These are phyloP conservation scores for Microthlaspi erraticum DNA, from an alignment of 345 rosid species.

Conservation along the genomic window DNA sequence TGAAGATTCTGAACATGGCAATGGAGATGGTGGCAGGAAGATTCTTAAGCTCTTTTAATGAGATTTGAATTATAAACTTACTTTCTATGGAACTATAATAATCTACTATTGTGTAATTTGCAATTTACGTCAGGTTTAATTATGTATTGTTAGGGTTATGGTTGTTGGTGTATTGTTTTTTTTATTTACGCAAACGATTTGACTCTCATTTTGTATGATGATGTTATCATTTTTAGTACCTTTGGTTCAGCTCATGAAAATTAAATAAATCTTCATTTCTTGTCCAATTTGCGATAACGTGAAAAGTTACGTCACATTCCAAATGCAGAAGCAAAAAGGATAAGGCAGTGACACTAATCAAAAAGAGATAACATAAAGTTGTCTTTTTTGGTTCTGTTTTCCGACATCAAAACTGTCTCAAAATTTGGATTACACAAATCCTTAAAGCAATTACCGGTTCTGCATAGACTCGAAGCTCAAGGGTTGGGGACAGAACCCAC, in stretches of 20 bases:
- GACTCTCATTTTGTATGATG: slow-evolving; percentile 22
- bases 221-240: slow-evolving; percentile 11
- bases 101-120: slow-evolving; percentile 13
- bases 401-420: slow-evolving; percentile 10
- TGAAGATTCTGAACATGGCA: slow-evolving; percentile 28
- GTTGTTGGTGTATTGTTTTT: slow-evolving; percentile 16
- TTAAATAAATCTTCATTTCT: neutral
- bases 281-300: neutral
- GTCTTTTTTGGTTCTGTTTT: neutral
- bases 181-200: slow-evolving; percentile 2
- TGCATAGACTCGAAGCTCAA: slow-evolving; percentile 76
- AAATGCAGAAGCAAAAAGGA: neutral
- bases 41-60: slow-evolving; percentile 39
- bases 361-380: neutral
- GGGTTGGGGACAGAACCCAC: slow-evolving; percentile 59
- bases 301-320: neutral
- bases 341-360: neutral
- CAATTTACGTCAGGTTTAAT: slow-evolving; percentile 25
- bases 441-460: slow-evolving; percentile 44
- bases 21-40: slow-evolving; percentile 35
- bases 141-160: slow-evolving; percentile 16
- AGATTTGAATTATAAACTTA: neutral
- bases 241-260: neutral
- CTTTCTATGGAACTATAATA: slow-evolving; percentile 18
- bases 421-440: slow-evolving; percentile 29